Evolutionary conservation across 2,329 filamentous ascomycete genomes (phyloP).

Genomic region (Corynespora cassiicola): DNA sequence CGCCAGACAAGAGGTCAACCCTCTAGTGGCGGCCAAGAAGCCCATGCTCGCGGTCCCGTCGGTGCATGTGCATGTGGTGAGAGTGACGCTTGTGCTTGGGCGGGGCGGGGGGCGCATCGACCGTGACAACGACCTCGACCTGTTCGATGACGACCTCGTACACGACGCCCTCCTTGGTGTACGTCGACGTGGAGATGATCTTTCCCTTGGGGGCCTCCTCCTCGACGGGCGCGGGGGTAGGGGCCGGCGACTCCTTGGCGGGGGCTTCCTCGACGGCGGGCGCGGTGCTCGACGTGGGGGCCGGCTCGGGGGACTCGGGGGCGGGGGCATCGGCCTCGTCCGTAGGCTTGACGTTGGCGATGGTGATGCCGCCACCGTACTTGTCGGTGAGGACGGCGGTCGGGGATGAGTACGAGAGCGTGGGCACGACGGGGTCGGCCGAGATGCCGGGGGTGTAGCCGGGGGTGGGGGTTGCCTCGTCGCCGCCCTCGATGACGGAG

Average conservation of each 20-base stretch:
- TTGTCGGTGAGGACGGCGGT: slow-evolving; percentile 9
- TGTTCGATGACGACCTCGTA: slow-evolving; percentile 54
- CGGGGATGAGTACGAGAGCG: slow-evolving; percentile 41
- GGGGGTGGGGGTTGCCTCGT: slow-evolving; percentile 26
- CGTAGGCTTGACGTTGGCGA: slow-evolving; percentile 25
- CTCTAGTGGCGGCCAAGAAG: slow-evolving; percentile 17
- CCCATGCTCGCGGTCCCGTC: slow-evolving; percentile 32
- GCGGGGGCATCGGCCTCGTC: slow-evolving; percentile 6
- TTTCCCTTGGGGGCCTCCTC: slow-evolving; percentile 17
- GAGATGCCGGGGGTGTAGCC: slow-evolving; percentile 23
- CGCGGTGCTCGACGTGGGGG: slow-evolving; percentile 5
- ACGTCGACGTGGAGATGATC: slow-evolving; percentile 49
- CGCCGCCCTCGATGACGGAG: slow-evolving; percentile 27
- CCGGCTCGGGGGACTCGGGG: slow-evolving; percentile 8
- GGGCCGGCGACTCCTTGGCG: slow-evolving; percentile 28
- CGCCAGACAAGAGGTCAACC: no score
- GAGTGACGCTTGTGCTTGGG: slow-evolving; percentile 32
- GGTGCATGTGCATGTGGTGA: slow-evolving; percentile 30
- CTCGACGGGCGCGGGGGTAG: slow-evolving; percentile 28
- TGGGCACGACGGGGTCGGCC: slow-evolving; percentile 34
- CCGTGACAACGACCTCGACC: slow-evolving; percentile 50
- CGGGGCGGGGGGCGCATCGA: slow-evolving; percentile 28
- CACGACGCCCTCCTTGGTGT: slow-evolving; percentile 51
- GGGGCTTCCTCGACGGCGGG: slow-evolving; percentile 7
- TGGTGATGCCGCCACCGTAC: slow-evolving; percentile 4